These are phyloP conservation scores for Russula lepida DNA, from an alignment of 768 basidiomycete genomes.

Conservation along the genomic window DNA sequence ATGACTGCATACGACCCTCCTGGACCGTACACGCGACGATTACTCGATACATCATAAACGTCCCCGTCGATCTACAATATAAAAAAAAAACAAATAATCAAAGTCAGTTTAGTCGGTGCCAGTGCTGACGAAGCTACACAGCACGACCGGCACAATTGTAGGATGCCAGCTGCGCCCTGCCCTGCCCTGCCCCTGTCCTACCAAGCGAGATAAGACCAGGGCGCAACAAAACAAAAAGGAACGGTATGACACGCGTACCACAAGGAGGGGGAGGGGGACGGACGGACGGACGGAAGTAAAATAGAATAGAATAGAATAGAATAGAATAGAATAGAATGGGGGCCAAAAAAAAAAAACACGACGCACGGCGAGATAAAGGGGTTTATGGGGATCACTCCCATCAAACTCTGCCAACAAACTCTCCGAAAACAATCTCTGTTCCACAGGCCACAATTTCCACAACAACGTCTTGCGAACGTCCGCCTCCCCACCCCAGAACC, in stretches of 20 bases:
- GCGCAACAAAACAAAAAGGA: not conserved
- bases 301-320: too few relatives aligned
- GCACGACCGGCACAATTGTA: too few relatives aligned
- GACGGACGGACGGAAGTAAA: too few relatives aligned
- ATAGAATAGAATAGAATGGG: too few relatives aligned
- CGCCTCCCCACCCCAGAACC: constrained; percentile 63
- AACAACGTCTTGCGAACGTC: not conserved
- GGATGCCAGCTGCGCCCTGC: too few relatives aligned
- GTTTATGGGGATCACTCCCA: constrained; percentile 53
- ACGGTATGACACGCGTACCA: not conserved
- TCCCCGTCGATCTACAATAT: constrained; percentile 76
- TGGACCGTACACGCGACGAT: constrained; percentile 70
- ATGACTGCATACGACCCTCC: constrained; percentile 77
- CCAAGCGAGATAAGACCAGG: too few relatives aligned
- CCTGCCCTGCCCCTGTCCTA: too few relatives aligned
- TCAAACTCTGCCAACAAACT: constrained; percentile 55
- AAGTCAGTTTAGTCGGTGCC: constrained; percentile 33
- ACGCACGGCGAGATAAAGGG: constrained; percentile 79
- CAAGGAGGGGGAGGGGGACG: not conserved
- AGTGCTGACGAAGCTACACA: constrained; percentile 30
- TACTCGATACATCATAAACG: constrained; percentile 86
- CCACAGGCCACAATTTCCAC: constrained; percentile 53
- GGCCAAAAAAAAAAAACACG: not conserved
- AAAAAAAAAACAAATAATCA: not conserved
- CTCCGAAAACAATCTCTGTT: constrained; percentile 71